Base-by-base conservation (phyloP, 805 yeast species). In the Candida insectalens region DNA sequence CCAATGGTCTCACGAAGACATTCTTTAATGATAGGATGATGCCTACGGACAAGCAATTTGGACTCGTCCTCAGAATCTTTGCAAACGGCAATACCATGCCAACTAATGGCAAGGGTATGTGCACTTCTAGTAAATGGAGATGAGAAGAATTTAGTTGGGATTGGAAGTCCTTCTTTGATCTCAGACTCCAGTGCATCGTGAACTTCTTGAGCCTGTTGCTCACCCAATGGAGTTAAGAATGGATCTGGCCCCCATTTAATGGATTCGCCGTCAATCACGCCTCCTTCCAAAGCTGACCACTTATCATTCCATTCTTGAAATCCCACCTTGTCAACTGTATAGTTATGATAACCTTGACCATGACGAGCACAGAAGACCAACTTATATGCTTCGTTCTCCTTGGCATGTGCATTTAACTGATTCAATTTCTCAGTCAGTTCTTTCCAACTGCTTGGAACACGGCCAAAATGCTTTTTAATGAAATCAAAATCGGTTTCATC, bases 261-360 rank as follows among this genome's bases (percentile, higher is more conserved):
- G 14, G 33, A 23, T 29, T 65, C 69, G 4, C 76, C 81, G 46
- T 74, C 77, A 12, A 44, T 31, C 1, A 45, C 40, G 8, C 49
- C 45, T 2, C 77, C 76, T 4, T 61, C 56, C 29, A 65, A 38
- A 12, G 55, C 54, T 5, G 74, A 62, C 76, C 77, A 76, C 37
- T 74, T 64, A 0, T 47, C 44, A 43, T 71, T 55, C 87, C 84
- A 78, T n/a, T 54, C 69, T 2, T 63, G 62, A 14, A 60, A 36
- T 8, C 83, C 83, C 44, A 74, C 75, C 38, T 69, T 63, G 16
- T 55, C 57, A 12, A 75, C 71, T 3, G 71, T 67, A 29, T 62
- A 59, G 44, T 78, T 78, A 41, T 78, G 87, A 47, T 55, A 69
- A 0, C 84, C 85, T 50, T 77, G 82, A 5, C 84, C 85, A 44